These are phyloP conservation scores for Aspergillus ostianus DNA, from an alignment of 495 filamentous ascomycete genomes.

Conservation along the genomic window DNA sequence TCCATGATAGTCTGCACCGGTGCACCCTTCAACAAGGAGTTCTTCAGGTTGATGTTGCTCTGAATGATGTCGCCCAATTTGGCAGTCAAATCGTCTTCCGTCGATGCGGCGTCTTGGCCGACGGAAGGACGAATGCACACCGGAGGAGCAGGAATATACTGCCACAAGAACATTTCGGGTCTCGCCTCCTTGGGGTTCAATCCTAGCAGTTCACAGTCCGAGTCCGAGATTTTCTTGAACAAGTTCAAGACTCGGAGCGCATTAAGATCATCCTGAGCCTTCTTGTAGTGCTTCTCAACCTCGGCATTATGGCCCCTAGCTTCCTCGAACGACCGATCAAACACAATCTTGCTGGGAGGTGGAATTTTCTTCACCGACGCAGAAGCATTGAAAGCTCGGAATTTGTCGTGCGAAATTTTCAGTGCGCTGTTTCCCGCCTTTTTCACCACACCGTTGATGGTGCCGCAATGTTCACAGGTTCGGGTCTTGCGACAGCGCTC, in stretches of 20 bases:
- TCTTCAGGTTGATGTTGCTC: slow-evolving; percentile 78
- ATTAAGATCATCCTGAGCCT: slow-evolving; percentile 92
- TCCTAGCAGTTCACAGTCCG: slow-evolving; percentile 87
- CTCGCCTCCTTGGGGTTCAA: slow-evolving; percentile 82
- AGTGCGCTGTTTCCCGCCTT: slow-evolving; percentile 74
- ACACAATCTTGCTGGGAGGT: slow-evolving; percentile 73
- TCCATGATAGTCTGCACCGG: slow-evolving; percentile 90
- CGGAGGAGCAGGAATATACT: slow-evolving; percentile 89
- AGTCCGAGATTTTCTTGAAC: slow-evolving; percentile 80
- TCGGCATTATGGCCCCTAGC: slow-evolving; percentile 72
- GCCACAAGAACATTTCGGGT: slow-evolving; percentile 98
- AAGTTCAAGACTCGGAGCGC: slow-evolving; percentile 84
- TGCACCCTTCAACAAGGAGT: slow-evolving; percentile 75
- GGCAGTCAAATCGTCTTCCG: slow-evolving; percentile 93
- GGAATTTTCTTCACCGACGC: slow-evolving; percentile 78
- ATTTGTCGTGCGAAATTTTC: slow-evolving; percentile 94
- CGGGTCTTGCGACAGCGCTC: slow-evolving; percentile 84
- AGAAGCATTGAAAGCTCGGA: slow-evolving; percentile 78
- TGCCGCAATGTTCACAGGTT: slow-evolving; percentile 69
- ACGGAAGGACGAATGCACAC: slow-evolving; percentile 93
- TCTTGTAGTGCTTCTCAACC: slow-evolving; percentile 84
- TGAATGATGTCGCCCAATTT: slow-evolving; percentile 93
- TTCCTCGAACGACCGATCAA: slow-evolving; percentile 78
- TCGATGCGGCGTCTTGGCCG: slow-evolving; percentile 83
- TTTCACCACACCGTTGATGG: slow-evolving; percentile 83